Percentiles rank a stretch among this genome's conserved stretches.
phyloP scores from a whole-genome alignment of 345 rosid genomes.

The Erodium maritimum region DNA sequence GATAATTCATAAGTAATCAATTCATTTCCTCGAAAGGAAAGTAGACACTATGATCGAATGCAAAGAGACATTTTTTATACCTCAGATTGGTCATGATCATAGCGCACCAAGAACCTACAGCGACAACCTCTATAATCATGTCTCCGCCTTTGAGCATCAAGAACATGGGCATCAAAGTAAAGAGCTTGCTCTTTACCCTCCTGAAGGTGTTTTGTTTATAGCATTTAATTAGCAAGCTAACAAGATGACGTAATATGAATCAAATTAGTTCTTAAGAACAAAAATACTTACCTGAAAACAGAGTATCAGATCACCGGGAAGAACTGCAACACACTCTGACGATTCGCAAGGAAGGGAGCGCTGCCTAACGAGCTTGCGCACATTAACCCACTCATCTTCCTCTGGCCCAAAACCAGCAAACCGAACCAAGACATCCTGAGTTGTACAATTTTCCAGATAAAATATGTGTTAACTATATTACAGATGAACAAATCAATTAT shows the following conservation, averaged over 20 bases:
- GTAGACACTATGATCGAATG: no score
- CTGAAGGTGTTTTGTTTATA: constrained; percentile 21
- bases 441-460: no score
- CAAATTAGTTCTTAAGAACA: neutral
- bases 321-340: constrained; percentile 97
- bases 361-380: constrained; percentile 69
- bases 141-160: constrained; percentile 92
- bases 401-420: constrained; percentile 94
- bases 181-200: constrained; percentile 99
- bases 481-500: no score
- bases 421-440: constrained; percentile 85
- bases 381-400: constrained; percentile 95
- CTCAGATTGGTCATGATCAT: constrained; percentile 94
- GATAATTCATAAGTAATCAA: no score
- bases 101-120: constrained; percentile 93
- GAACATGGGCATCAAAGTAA: constrained; percentile 91
- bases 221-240: neutral
- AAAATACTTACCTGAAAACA: constrained; percentile 77
- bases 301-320: constrained; percentile 91
- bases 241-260: neutral
- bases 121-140: constrained; percentile 99
- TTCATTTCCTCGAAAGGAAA: no score
- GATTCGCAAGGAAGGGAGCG: constrained; percentile 99
- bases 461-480: no score
- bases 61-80: constrained; percentile 27